A percentile compares a stretch with the other conserved stretches of the same genome.
Evolutionary conservation across 192 early-diverging fungal species (phyloP).

Genomic region (Diversispora epigaea): DNA sequence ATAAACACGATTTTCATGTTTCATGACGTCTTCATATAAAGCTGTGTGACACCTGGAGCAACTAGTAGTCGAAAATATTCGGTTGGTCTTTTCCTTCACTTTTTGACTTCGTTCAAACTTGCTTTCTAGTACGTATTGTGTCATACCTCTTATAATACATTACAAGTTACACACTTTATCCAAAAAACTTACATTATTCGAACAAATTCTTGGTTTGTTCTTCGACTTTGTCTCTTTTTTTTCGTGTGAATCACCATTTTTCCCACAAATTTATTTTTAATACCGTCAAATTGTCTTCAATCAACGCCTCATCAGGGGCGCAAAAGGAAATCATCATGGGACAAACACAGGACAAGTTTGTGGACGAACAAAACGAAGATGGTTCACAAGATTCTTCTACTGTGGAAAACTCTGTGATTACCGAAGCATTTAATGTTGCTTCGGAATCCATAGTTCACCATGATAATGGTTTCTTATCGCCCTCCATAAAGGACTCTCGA

Average conservation of each 20-base stretch:
- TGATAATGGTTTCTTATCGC: slow-evolving; percentile 6
- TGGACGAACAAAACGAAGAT: neutral
- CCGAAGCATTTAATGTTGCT: neutral
- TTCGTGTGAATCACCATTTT: neutral
- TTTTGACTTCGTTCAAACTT: neutral
- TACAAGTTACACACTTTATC: neutral
- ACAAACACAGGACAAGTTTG: slow-evolving; percentile 14
- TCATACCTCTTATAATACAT: neutral
- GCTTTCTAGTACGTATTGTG: too few relatives aligned
- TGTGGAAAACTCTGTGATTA: slow-evolving; percentile 10
- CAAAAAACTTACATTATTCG: neutral
- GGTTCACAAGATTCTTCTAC: neutral
- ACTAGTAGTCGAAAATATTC: too few relatives aligned
- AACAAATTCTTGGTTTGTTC: neutral
- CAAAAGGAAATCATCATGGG: slow-evolving; percentile 20
- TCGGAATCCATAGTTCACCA: slow-evolving; percentile 13
- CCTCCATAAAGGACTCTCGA: slow-evolving; percentile 2
- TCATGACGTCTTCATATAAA: too few relatives aligned
- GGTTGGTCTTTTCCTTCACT: neutral
- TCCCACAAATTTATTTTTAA: slow-evolving; percentile 4
- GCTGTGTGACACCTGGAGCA: too few relatives aligned
- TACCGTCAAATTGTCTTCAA: slow-evolving; percentile 28
- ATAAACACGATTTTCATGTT: too few relatives aligned
- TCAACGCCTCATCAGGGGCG: slow-evolving; percentile 22
- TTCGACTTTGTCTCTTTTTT: neutral